Evolutionary conservation across 2,329 filamentous ascomycete genomes (phyloP), one percentile per base, ranked within the genome.

Genomic region (Pseudonectria buxi): DNA sequence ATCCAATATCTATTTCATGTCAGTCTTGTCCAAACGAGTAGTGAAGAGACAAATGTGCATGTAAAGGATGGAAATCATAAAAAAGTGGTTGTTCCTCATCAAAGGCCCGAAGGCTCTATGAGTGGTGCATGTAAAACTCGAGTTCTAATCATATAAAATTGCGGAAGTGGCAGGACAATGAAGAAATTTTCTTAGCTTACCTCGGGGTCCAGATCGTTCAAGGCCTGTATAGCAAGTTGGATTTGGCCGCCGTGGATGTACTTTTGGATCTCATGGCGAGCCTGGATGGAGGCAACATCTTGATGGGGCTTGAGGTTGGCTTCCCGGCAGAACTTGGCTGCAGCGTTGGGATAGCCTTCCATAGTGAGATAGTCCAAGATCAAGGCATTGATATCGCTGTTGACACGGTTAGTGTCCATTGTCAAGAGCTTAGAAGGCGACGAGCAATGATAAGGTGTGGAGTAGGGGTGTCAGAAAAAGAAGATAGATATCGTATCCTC

Each of bases 91-190:
- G 71, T 81, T 80, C 78, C 75, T 96, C 90, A 94, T 94, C 92
- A 92, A 78, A 66, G 77, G 81, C 79, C 78, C 72, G 71, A 76
- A 80, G 78, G 74, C 72, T 72, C 78, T 96, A 92, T 87, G 92
- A 88, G 92, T 98, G 92, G 92, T 98, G 92, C 92, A 98, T 98
- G 90, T 74, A 94, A 80, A 89, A 83, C 74, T 75, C 69, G 57
- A 61, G 57, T 72, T 86, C 72, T 95, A 95, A 98, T 98, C 92
- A 92, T 89, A 65, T 76, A 35, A 33, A 26, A 24, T 22, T 24
- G 2, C 13, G 18, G 26, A 26, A 73, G 76, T 68, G 40, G 49
- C 43, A 30, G 33, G 38, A 43, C 30, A 33, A 35, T 32, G 15
- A 26, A 31, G 39, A 24, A 35, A 28, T 31, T 26, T 26, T n/a